Base-by-base conservation (phyloP, 768 basidiomycete species). In the Austroboletus festivus region DNA sequence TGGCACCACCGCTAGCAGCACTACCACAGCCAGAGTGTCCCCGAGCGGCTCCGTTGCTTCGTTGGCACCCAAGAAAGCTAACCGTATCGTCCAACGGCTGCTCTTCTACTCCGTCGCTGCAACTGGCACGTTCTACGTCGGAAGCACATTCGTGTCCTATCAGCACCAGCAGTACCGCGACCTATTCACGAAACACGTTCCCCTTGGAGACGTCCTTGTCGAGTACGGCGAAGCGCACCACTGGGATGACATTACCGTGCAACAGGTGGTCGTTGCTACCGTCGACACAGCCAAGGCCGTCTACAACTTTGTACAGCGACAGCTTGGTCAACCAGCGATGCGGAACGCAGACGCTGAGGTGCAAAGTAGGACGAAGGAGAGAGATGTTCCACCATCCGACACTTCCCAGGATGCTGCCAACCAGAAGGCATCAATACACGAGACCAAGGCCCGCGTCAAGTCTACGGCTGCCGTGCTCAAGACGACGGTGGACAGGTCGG, bases 121-220 rank as follows among this genome's bases (percentile, higher is more conserved):
- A 19, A 80, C 81, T 16, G 80, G 85, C 41, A 81, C 83, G 16
- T 92, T 93, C 73, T 95, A 93, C 75, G 71, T 84, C 50, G 82
- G 85, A 43, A 91, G 91, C 68, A 80, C 85, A 9, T 86, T 89
- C 67, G 71, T 83, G 49, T 81, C 90, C 19, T 86, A 87, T 72
- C 79, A 86, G 59, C 83, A 80, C 67, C 85, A 84, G 56, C 66
- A 73, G 2, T 96, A 94, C 73, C 83, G 88, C 62, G 87, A 94
- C 55, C 77, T 95, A 64, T 96, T 96, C 74, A 77, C 82, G 47
- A 80, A 85, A 57, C 74, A 79, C 37, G 82, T 93, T 46, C 94
- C 94, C 2, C 75, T 89, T 33, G 93, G 84, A 23, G 79, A 85
- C 53, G 62, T 78, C 16, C 74, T 94, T 67, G 74, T 94, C 34